phyloP scores from a whole-genome alignment of 1,139 yeast genomes.

The Yamadazyma jaroonii region DNA sequence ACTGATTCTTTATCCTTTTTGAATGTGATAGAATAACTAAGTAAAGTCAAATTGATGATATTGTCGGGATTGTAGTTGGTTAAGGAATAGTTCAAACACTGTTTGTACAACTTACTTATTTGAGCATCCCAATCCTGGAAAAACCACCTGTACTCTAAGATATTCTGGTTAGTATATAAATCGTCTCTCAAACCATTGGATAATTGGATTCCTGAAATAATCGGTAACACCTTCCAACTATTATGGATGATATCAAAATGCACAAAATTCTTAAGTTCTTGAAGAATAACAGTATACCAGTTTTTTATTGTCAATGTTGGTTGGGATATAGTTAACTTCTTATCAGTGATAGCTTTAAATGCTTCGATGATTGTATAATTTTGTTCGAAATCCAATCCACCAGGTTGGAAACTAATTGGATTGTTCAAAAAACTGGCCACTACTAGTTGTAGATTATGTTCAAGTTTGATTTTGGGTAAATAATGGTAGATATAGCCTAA shows the following conservation, averaged over 20 bases:
- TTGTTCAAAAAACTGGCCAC: slow-evolving; percentile 49
- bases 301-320: slow-evolving; percentile 56
- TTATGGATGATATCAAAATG: slow-evolving; percentile 26
- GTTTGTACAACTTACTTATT: slow-evolving; percentile 21
- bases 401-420: slow-evolving; percentile 41
- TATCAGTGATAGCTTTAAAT: slow-evolving; percentile 45
- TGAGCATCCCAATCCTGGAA: slow-evolving; percentile 33
- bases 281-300: slow-evolving; percentile 46
- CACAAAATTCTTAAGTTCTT: slow-evolving; percentile 35
- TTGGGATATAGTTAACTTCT: slow-evolving; percentile 55
- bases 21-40: slow-evolving; percentile 33
- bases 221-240: slow-evolving; percentile 57
- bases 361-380: slow-evolving; percentile 46
- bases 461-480: slow-evolving; percentile 60
- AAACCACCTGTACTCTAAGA: slow-evolving; percentile 30
- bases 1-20: slow-evolving; percentile 21
- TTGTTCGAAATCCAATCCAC: slow-evolving; percentile 27
- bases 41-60: slow-evolving; percentile 27
- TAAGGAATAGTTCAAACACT: slow-evolving; percentile 24
- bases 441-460: slow-evolving; percentile 52
- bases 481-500: slow-evolving; percentile 58
- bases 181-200: slow-evolving; percentile 39
- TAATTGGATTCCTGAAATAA: slow-evolving; percentile 52
- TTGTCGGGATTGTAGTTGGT: slow-evolving; percentile 21
- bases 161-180: slow-evolving; percentile 25